Evolutionary conservation across 371 early-diverging fungal genomes (phyloP).

Genomic region (Nosema muscidifuracis): DNA sequence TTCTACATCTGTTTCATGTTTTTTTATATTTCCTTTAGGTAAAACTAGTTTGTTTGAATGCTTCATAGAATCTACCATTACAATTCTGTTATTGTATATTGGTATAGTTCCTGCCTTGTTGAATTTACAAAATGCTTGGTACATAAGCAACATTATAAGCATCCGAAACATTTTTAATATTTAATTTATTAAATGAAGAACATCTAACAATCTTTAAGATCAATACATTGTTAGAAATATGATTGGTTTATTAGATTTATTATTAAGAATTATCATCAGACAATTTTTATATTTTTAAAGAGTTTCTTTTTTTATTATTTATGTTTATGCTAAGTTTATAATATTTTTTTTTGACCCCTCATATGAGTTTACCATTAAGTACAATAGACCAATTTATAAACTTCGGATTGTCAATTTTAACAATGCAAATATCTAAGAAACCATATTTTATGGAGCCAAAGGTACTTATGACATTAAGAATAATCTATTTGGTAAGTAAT

Average conservation of each 20-base stretch:
- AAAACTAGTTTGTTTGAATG: slow-evolving; percentile 38
- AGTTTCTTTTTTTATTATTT: no score
- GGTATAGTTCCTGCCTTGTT: slow-evolving; percentile 18
- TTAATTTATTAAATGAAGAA: no score
- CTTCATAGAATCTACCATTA: slow-evolving; percentile 30
- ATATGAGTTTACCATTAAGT: slow-evolving; percentile 43
- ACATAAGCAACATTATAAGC: no score
- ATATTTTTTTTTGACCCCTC: slow-evolving; percentile 12
- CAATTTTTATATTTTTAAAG: no score
- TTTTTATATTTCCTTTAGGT: slow-evolving; percentile 59
- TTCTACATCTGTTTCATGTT: slow-evolving; percentile 37
- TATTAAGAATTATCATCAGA: no score
- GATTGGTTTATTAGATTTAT: no score
- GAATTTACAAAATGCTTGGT: no score
- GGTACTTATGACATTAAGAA: slow-evolving; percentile 30
- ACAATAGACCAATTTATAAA: slow-evolving; percentile 49
- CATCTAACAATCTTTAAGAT: no score
- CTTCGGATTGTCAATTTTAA: slow-evolving; percentile 36
- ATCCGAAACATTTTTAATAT: no score
- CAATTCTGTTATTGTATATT: slow-evolving; percentile 5
- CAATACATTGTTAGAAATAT: no score
- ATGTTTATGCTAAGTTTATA: no score
- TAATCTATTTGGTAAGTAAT: slow-evolving; percentile 43
- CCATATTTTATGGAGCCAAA: slow-evolving; percentile 22
- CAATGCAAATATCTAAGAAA: slow-evolving; percentile 48